phyloP scores from a whole-genome alignment of 768 basidiomycete species.

The Rhizopogon rudus region DNA sequence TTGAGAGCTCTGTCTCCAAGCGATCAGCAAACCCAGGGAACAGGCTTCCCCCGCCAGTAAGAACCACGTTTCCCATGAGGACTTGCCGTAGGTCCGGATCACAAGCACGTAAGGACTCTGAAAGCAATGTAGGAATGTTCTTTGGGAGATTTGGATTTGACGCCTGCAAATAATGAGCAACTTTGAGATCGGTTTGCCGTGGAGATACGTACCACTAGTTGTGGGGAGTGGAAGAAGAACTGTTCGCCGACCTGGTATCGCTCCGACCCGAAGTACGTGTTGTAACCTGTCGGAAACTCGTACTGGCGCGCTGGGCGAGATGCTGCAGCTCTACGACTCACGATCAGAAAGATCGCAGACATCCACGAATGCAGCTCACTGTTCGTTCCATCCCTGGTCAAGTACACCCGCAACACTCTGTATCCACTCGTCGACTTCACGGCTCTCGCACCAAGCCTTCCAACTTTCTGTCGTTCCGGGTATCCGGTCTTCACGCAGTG shows the following conservation, averaged over 20 bases:
- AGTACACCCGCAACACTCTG: constrained; percentile 84
- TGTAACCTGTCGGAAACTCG: constrained; percentile 96
- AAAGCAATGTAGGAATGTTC: constrained; percentile 71
- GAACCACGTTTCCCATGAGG: constrained; percentile 88
- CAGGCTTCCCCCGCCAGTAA: constrained; percentile 91
- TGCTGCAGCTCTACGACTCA: constrained; percentile 46
- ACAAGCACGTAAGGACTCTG: constrained; percentile 73
- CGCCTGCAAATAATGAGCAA: constrained; percentile 25
- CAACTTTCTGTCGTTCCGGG: constrained; percentile 75
- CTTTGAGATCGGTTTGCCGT: background rate
- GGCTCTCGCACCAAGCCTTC: constrained; percentile 71
- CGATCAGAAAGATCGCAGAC: background rate
- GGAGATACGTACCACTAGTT: constrained; percentile 40
- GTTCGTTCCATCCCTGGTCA: constrained; percentile 85
- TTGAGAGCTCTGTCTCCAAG: constrained; percentile 66
- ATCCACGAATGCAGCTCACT: constrained; percentile 40
- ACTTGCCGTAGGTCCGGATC: constrained; percentile 91
- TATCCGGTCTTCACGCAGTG: constrained; percentile 71
- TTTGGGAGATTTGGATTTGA: constrained; percentile 69
- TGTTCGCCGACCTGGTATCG: constrained; percentile 85
- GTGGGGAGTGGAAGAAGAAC: constrained; percentile 72
- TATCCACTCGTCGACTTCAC: constrained; percentile 92
- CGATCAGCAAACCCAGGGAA: constrained; percentile 86
- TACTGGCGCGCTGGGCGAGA: constrained; percentile 62
- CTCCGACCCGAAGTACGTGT: constrained; percentile 75